Base-by-base conservation (phyloP, 345 rosid genomes). In the Dovyalis caffra region DNA sequence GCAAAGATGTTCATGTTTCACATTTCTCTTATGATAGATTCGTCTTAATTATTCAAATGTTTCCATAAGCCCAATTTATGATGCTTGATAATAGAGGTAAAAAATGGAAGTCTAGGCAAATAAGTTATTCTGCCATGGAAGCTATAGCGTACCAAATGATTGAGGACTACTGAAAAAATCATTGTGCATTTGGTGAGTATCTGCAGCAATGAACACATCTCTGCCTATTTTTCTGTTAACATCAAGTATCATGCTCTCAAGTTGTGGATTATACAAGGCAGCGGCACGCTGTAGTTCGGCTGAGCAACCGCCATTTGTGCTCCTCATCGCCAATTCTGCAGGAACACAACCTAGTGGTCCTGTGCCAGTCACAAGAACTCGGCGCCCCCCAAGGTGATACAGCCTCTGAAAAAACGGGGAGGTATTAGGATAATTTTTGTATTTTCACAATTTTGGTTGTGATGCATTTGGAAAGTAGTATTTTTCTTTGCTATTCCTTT, bases 271-370 rank as follows among this genome's bases (percentile, higher is more conserved):
- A 65, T 38, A 87, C 74, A 85, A 80, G 20, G 76, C 8, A 0
- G 88, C 76, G 0, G 88, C 87, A 29, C 33, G 56, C 53, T 87
- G 89, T 35, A 86, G 84, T 14, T 85, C 91, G 0, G 72, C 49
- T 0, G 85, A 74, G 78, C 91, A 86, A n/a, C 70, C 73, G 4
- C 87, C 88, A 10, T 83, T 56, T 33, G 77, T 37, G 43, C 81
- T 33, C 51, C 87, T 53, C 80, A 6, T 33, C 0, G 91, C 91
- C 58, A 84, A 32, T 67, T 88, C 91, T 1, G 89, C 86, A 0
- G 91, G 91, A 47, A 74, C 89, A 25, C 91, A 84, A 0, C 91
- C 91, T 70, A 86, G 1, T 1, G 89, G 88, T 25, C 91, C 89
- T 0, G 91, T 84, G 1, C 91, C 91, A 0, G 91, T 86, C 77